These are phyloP conservation scores for Nannochloropsis salina DNA, from an alignment of 108 stramenopile genomes.

Conservation along the genomic window DNA sequence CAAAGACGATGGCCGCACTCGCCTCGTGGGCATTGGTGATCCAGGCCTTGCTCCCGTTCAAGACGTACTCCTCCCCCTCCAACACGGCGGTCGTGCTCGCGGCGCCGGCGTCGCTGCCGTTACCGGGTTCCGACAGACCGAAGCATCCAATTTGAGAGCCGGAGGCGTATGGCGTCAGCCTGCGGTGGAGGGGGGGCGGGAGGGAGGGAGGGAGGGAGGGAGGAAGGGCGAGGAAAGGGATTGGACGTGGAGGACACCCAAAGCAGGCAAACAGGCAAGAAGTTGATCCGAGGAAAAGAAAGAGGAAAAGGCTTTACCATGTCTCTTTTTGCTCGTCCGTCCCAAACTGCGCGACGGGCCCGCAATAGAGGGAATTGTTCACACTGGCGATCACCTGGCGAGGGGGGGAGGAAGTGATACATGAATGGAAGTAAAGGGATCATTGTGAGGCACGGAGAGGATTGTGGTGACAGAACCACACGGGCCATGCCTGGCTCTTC, in stretches of 20 bases:
- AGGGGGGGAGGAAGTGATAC: neutral
- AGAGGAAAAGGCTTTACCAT: slow-evolving; percentile 39
- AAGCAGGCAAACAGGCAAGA: no score
- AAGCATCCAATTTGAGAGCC: slow-evolving; percentile 71
- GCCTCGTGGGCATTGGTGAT: slow-evolving; percentile 95
- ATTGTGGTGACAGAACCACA: no score
- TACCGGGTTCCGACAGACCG: slow-evolving; percentile 72
- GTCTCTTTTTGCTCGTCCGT: slow-evolving; percentile 72
- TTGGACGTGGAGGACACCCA: neutral
- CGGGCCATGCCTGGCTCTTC: no score
- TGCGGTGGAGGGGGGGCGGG: slow-evolving; percentile 43
- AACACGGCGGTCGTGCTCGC: slow-evolving; percentile 74
- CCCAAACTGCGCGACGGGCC: slow-evolving; percentile 82
- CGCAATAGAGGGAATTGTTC: slow-evolving; percentile 87
- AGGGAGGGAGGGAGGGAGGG: neutral
- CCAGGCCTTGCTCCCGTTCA: slow-evolving; percentile 98
- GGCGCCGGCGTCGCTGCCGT: slow-evolving; percentile 87
- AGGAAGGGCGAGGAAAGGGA: neutral
- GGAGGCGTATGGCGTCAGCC: slow-evolving; percentile 33
- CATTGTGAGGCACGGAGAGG: no score
- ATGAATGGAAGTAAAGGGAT: neutral
- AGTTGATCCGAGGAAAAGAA: no score
- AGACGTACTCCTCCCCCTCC: slow-evolving; percentile 73
- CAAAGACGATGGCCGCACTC: slow-evolving; percentile 83
- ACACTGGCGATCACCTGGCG: slow-evolving; percentile 25